Evolutionary conservation across 768 basidiomycete genomes (phyloP).

Genomic region (Russula lepida): DNA sequence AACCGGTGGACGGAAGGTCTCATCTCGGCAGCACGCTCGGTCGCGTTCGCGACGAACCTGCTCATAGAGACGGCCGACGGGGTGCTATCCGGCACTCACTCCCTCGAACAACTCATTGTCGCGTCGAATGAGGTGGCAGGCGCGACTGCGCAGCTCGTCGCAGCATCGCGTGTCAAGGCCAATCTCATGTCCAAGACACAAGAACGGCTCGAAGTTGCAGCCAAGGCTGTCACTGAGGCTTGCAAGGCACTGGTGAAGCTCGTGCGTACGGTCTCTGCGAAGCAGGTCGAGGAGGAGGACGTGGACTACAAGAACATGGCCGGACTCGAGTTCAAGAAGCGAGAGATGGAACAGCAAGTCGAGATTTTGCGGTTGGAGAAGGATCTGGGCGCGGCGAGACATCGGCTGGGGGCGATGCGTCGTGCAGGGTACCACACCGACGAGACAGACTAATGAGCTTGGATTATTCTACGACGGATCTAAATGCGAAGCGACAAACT

Average conservation of each 20-base stretch:
- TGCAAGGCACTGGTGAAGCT: constrained; percentile 95
- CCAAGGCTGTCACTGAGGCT: constrained; percentile 95
- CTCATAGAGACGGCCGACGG: constrained; percentile 98
- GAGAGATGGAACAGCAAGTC: constrained; percentile 99
- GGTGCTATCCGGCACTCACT: constrained; percentile 92
- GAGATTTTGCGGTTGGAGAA: constrained; percentile 95
- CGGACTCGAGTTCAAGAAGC: constrained; percentile 88
- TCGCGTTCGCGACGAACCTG: constrained; percentile 91
- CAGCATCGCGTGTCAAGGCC: constrained; percentile 96
- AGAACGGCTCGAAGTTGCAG: constrained; percentile 89
- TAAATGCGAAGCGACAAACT: neutral
- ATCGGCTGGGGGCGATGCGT: constrained; percentile 75
- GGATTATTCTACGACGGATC: constrained; percentile 1
- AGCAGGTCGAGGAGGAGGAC: constrained; percentile 72
- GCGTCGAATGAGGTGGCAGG: constrained; percentile 99
- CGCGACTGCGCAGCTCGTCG: constrained; percentile 96
- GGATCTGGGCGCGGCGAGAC: constrained; percentile 81
- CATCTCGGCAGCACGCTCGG: constrained; percentile 94
- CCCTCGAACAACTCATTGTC: constrained; percentile 96
- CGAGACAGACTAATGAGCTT: constrained; percentile 43
- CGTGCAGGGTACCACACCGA: constrained; percentile 85
- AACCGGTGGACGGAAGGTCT: constrained; percentile 99
- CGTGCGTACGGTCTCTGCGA: constrained; percentile 89
- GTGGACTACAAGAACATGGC: constrained; percentile 87
- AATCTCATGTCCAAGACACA: constrained; percentile 99